These are phyloP conservation scores for Solanum appendiculatum DNA, from an alignment of 257 asterid genomes.

Conservation along the genomic window DNA sequence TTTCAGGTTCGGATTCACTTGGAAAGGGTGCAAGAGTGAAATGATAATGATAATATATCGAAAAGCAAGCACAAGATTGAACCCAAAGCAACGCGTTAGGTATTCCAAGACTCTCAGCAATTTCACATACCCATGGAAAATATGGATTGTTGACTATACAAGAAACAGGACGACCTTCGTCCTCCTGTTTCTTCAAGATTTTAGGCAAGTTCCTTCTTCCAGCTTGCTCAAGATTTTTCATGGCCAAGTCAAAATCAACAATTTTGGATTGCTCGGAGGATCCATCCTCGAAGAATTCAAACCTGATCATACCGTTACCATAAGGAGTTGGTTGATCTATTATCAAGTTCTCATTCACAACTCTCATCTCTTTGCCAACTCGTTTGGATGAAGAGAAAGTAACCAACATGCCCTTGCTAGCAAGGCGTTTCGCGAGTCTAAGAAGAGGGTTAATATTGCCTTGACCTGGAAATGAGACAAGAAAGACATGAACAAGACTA, in stretches of 20 bases:
- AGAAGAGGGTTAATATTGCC: not conserved
- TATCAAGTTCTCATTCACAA: not conserved
- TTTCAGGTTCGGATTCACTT: not conserved
- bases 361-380: not conserved
- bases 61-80: not conserved
- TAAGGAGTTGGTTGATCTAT: not conserved
- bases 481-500: not conserved
- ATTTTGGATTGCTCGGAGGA: not conserved
- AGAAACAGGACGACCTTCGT: not conserved
- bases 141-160: constrained; percentile 1
- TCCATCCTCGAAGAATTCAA: not conserved
- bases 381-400: not conserved
- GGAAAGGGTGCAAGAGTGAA: not conserved
- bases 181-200: not conserved
- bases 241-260: not conserved
- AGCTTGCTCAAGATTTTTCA: not conserved
- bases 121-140: not conserved
- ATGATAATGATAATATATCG: not conserved
- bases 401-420: not conserved
- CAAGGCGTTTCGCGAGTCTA: not conserved
- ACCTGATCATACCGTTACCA: not conserved
- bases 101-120: not conserved
- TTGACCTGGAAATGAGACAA: not conserved
- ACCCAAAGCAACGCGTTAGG: constrained; percentile 2
- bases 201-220: not conserved